Evolutionary conservation across 331 rosid genomes (phyloP).

Genomic region (Quercus tomentella): DNA sequence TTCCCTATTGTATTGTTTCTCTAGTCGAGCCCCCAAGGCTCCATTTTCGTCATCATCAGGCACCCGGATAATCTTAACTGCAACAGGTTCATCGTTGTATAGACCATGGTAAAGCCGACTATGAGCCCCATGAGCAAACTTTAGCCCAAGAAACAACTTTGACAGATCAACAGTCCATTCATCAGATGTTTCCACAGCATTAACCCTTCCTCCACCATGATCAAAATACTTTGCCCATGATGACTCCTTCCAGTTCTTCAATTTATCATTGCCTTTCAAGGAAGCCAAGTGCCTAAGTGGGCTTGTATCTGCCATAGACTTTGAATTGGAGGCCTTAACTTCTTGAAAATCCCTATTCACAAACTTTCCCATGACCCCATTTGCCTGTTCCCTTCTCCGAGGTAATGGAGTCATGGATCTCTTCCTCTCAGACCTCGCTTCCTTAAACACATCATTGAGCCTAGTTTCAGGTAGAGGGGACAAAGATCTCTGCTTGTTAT

Average conservation of each 20-base stretch:
- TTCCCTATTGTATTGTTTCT: conserved; percentile 75
- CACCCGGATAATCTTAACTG: conserved; percentile 67
- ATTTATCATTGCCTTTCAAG: conserved; percentile 37
- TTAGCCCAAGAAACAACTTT: conserved; percentile 68
- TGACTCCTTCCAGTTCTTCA: conserved; percentile 51
- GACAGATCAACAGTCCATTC: conserved; percentile 81
- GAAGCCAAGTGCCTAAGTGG: conserved; percentile 43
- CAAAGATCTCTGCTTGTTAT: conserved; percentile 64
- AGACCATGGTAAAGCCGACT: conserved; percentile 91
- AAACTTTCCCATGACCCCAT: conserved; percentile 38
- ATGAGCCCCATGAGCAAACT: conserved; percentile 96
- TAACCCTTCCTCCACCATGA: conserved; percentile 62
- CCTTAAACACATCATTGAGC: conserved; percentile 57
- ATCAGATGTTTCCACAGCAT: conserved; percentile 68
- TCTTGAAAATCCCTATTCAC: conserved; percentile 32
- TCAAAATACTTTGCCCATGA: conserved; percentile 75
- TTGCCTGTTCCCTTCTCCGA: conserved; percentile 37
- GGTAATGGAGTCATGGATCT: conserved; percentile 76
- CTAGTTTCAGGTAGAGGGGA: conserved; percentile 56
- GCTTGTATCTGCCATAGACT: conserved; percentile 22
- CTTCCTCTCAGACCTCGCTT: conserved; percentile 60
- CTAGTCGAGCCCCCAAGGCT: conserved; percentile 54
- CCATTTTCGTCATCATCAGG: conserved; percentile 83
- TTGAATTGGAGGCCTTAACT: conserved; percentile 20
- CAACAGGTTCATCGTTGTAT: conserved; percentile 70